These are phyloP conservation scores for Saturnispora besseyi DNA, from an alignment of 805 yeast genomes.

Conservation along the genomic window DNA sequence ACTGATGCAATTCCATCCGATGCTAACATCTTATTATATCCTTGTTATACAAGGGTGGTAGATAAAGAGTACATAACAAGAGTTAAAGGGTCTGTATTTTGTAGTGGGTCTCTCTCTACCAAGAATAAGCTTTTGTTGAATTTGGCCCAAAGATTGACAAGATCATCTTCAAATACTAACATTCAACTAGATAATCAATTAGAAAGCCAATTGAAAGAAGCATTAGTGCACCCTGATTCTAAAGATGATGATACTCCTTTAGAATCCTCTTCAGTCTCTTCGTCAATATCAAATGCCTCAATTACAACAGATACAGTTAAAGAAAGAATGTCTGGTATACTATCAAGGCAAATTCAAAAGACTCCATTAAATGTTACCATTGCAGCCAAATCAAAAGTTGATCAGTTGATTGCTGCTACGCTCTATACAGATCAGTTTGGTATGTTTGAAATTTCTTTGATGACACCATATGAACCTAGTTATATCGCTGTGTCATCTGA, in stretches of 20 bases:
- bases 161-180: conserved; percentile 23
- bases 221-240: conserved; percentile 23
- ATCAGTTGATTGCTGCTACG: conserved; percentile 26
- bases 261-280: conserved; percentile 17
- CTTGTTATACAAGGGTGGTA: conserved; percentile 39
- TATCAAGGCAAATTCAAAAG: conserved; percentile 56
- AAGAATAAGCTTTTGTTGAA: conserved; percentile 63
- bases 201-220: conserved; percentile 31
- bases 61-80: conserved; percentile 40
- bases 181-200: conserved; percentile 27
- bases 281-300: conserved; percentile 11
- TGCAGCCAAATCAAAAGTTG: conserved; percentile 37
- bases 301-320: conserved; percentile 32
- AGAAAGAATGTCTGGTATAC: conserved; percentile 60
- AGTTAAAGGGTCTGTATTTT: conserved; percentile 61
- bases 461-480: conserved; percentile 53
- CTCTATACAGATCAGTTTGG: conserved; percentile 60
- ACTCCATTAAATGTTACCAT: conserved; percentile 46
- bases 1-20: conserved; percentile 39
- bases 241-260: conserved; percentile 1
- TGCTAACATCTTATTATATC: conserved; percentile 52
- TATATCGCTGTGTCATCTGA: conserved; percentile 42
- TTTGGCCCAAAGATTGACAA: conserved; percentile 58
- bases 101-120: conserved; percentile 63
- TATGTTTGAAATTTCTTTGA: conserved; percentile 45